Percentiles rank a stretch among this genome's conserved stretches.
Conservation (phyloP, 148 eudicot species). For the Arbutus unedo region DNA sequence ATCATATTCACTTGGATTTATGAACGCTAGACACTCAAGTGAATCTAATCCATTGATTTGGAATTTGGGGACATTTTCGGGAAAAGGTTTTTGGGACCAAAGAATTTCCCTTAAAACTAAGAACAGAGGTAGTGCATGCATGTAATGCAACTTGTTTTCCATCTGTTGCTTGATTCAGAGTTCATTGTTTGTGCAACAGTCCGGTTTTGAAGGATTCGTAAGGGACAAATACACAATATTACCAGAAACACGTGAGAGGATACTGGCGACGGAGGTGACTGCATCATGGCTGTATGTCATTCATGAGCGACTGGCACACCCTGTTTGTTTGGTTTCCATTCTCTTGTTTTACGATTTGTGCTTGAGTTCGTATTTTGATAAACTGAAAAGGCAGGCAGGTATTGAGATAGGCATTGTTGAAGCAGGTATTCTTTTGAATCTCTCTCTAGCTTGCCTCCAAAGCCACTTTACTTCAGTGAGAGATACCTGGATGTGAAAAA, state of each 20-base stretch:
- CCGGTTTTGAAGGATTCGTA: constrained; percentile 92
- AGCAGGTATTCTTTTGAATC: constrained; percentile 71
- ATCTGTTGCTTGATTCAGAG: constrained; percentile 4
- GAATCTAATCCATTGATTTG: too few relatives aligned
- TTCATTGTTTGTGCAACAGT: constrained; percentile 44
- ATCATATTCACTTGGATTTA: too few relatives aligned
- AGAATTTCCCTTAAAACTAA: too few relatives aligned
- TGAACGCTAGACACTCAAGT: too few relatives aligned
- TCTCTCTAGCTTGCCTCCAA: constrained; percentile 49
- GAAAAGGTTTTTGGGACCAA: too few relatives aligned
- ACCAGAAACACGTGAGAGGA: constrained; percentile 91
- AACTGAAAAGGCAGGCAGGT: background rate
- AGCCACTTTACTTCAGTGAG: constrained; percentile 59
- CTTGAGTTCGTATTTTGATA: background rate
- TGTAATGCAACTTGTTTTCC: constrained; percentile 7
- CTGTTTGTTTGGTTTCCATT: background rate
- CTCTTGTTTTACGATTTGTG: background rate
- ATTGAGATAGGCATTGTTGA: background rate
- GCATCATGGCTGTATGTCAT: constrained; percentile 84
- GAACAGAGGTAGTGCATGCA: background rate
- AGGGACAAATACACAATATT: constrained; percentile 80
- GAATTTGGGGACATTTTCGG: too few relatives aligned
- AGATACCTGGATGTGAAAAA: constrained; percentile 63
- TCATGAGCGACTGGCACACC: background rate
- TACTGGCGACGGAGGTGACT: constrained; percentile 85